Conservation (phyloP, 371 early-diverging fungal genomes). For the Mucor ambiguus region DNA sequence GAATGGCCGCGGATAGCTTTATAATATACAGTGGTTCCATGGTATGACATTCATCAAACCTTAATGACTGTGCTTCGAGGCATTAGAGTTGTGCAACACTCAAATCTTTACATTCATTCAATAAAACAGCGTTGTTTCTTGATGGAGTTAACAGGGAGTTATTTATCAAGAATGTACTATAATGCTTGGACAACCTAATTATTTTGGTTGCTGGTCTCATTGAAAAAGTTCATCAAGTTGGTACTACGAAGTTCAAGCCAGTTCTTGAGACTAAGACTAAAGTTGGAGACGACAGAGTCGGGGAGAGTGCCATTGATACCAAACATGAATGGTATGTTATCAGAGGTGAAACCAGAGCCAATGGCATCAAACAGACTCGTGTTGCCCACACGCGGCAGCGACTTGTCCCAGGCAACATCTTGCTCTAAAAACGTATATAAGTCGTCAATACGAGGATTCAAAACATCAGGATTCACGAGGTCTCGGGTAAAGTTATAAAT, state of each 20-base stretch:
- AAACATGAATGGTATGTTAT: background rate
- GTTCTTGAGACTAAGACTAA: constrained; percentile 4
- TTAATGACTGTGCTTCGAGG: background rate
- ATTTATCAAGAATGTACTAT: too few relatives aligned
- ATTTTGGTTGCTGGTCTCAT: background rate
- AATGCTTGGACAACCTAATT: background rate
- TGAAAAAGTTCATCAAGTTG: constrained; percentile 10
- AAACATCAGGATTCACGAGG: constrained; percentile 10
- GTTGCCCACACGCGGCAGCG: constrained; percentile 17
- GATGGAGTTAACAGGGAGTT: background rate
- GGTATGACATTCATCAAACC: background rate
- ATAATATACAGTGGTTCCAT: background rate
- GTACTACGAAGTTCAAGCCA: constrained; percentile 14
- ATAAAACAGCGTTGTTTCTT: too few relatives aligned
- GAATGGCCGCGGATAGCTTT: background rate
- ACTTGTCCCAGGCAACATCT: constrained; percentile 34
- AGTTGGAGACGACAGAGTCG: background rate
- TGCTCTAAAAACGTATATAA: constrained; percentile 16
- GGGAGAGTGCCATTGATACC: background rate
- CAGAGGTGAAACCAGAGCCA: background rate
- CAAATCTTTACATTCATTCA: too few relatives aligned
- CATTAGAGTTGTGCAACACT: background rate
- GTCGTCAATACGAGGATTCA: constrained; percentile 22
- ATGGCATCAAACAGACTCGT: background rate
- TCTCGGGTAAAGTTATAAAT: constrained; percentile 10